A percentile compares a stretch with the other conserved stretches of the same genome.
phyloP scores from a whole-genome alignment of 2,329 filamentous ascomycete genomes.

The Pseudopyrenochaeta lycopersici region DNA sequence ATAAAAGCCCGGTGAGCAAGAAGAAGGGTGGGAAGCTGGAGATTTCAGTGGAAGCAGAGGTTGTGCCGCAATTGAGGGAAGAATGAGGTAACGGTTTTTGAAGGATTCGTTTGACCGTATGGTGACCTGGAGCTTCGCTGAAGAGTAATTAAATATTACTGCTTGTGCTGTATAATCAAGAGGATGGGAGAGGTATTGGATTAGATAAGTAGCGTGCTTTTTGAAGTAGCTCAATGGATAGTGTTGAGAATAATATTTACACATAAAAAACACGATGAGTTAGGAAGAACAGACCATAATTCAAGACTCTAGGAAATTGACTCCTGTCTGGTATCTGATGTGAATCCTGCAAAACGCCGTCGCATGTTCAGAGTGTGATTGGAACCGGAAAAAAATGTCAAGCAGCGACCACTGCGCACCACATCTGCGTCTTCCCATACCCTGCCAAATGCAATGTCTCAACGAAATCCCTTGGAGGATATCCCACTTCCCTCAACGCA shows the following conservation, averaged over 20 bases:
- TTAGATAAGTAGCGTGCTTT: background rate
- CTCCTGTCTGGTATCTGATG: constrained; percentile 22
- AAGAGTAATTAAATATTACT: background rate
- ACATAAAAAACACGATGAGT: background rate
- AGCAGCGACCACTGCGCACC: background rate
- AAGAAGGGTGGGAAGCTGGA: constrained; percentile 20
- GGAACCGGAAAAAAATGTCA: background rate
- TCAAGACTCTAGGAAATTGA: background rate
- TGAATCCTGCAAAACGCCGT: constrained; percentile 9
- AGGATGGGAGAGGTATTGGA: constrained; percentile 1
- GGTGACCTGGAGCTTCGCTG: background rate
- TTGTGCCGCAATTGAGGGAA: constrained; percentile 15
- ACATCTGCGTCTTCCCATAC: background rate
- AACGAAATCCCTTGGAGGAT: no score
- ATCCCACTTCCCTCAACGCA: no score
- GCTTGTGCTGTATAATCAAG: background rate
- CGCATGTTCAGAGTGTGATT: background rate
- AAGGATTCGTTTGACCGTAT: background rate
- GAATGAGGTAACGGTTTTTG: constrained; percentile 17
- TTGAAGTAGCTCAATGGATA: background rate
- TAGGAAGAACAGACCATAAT: background rate
- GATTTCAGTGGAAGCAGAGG: background rate
- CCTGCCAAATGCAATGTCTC: no score
- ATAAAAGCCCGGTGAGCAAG: constrained; percentile 32
- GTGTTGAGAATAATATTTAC: background rate